These are phyloP conservation scores for Berberis thunbergii DNA, from an alignment of 164 flowering plant genomes.

Conservation along the genomic window DNA sequence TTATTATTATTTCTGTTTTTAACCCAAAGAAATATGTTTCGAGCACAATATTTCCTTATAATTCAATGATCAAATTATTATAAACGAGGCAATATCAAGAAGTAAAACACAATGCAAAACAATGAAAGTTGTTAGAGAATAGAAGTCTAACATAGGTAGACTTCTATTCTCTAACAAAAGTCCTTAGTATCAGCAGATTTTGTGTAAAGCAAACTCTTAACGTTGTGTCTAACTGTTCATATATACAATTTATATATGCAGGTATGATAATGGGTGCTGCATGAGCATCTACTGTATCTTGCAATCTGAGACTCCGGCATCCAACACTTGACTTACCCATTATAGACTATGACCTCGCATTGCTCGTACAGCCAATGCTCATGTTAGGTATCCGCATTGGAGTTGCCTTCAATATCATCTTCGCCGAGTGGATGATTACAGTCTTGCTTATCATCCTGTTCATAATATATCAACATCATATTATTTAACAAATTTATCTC, in stretches of 20 bases:
- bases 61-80: too few relatives aligned
- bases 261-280: constrained; percentile 66
- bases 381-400: constrained; percentile 61
- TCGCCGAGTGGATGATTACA: constrained; percentile 66
- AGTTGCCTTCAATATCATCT: constrained; percentile 46
- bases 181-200: too few relatives aligned
- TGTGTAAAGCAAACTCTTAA: too few relatives aligned
- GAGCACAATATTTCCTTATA: too few relatives aligned
- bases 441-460: constrained; percentile 46
- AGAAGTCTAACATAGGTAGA: too few relatives aligned
- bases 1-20: too few relatives aligned
- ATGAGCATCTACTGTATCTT: constrained; percentile 36
- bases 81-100: too few relatives aligned
- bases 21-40: too few relatives aligned
- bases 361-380: constrained; percentile 61
- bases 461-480: not conserved
- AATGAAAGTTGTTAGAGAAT: too few relatives aligned
- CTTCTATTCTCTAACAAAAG: too few relatives aligned
- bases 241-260: constrained; percentile 6
- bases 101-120: too few relatives aligned
- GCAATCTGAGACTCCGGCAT: constrained; percentile 39
- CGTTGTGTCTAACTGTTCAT: too few relatives aligned
- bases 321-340: constrained; percentile 51
- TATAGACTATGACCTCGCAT: constrained; percentile 52
- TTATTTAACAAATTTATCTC: not conserved